Evolutionary conservation across 2,329 filamentous ascomycete species (phyloP), one percentile per base, ranked within the genome.

Genomic region (Macroventuria anomochaeta): DNA sequence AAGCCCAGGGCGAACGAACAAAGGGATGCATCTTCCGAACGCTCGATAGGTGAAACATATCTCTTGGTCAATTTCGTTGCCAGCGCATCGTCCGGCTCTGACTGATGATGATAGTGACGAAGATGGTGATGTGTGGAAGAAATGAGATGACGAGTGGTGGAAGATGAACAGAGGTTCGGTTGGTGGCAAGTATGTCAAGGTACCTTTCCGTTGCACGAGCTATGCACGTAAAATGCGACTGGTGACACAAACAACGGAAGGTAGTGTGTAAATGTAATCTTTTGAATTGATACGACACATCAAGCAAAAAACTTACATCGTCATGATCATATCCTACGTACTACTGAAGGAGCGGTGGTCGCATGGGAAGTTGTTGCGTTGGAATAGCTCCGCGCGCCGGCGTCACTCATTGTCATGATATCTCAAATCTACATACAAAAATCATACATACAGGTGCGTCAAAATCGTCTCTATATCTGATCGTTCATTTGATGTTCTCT

Each of bases 381-480:
- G 51, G 51, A 40, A 44, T 53, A 46, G 51, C 34, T 46, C 28
- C 51, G 44, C 51, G 21, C 51, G 39, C 43, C 44, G 40, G 51
- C 44, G 51, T 54, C 51, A 54, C 51, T 54, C 44, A 28, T 33
- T 23, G 25, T 53, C 41, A 46, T 46, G 39, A 49, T 49, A 54
- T 54, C 51, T 52, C 40, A 37, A 46, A 20, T 12, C 21, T 54
- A 54, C 40, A 48, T 54, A 54, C 51, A 51, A 28, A 36, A 53
- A 53, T 36, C 29, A 41, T 48, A 54, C 44, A 54, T 54, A 54
- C 50, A 48, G 13, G 13, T 42, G 26, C 32, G 29, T 38, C 44
- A 49, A 39, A 36, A 33, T 41, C 51, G 11, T 54, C 18, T 10
- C 34, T 46, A 21, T 33, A 40, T 44, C 44, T 40, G 40, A 33